A percentile compares a stretch with the other conserved stretches of the same genome.
Conservation (phyloP, 75 land plant genomes). For the Larix kaempferi region DNA sequence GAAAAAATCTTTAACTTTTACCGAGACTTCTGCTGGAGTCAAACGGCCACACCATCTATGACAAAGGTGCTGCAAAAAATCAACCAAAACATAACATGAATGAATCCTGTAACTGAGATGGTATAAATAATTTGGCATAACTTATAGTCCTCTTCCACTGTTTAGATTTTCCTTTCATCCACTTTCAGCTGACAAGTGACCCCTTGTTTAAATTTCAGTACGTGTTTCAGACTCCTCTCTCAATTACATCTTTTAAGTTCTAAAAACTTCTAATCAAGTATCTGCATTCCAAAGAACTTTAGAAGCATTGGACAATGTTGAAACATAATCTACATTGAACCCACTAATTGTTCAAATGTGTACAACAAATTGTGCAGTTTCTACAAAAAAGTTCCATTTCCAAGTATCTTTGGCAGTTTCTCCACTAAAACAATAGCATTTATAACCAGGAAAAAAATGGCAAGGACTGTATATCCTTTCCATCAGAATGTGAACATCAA, state of each 20-base stretch:
- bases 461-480: not conserved
- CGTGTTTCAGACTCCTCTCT: not conserved
- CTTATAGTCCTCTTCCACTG: not conserved
- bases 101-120: not conserved
- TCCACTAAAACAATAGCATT: not conserved
- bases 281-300: not conserved
- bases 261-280: not conserved
- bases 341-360: not conserved
- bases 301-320: not conserved
- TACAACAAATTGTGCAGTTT: not conserved
- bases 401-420: not conserved
- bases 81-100: not conserved
- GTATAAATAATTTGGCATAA: not conserved
- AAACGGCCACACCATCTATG: slow-evolving; percentile 73
- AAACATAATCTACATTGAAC: not conserved
- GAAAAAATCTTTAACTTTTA: slow-evolving; percentile 93
- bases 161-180: not conserved
- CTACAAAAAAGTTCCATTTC: not conserved
- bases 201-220: not conserved
- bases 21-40: slow-evolving; percentile 74
- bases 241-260: not conserved
- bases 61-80: slow-evolving; percentile 59
- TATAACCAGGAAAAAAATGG: not conserved
- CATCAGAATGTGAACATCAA: not conserved
- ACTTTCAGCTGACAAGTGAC: not conserved